Evolutionary conservation across 2,329 filamentous ascomycete species (phyloP), one percentile per base, ranked within the genome.

Genomic region (Aspergillus sp.): DNA sequence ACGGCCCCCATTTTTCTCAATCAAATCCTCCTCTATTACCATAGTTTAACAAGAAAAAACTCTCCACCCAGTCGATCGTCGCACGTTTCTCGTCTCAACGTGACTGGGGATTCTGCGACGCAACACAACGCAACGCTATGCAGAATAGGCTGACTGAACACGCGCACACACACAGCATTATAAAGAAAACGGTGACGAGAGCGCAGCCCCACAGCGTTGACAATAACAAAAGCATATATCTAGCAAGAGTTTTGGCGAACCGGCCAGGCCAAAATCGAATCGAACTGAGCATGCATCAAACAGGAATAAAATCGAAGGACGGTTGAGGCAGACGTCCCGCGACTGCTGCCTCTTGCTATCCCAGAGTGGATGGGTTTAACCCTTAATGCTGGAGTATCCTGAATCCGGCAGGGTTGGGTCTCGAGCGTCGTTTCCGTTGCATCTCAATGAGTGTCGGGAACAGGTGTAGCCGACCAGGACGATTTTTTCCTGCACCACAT

Each of bases 381-480:
- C 66, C 56, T 70, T 70, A 6, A 59, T 57, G 57, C 68, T 69
- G 13, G 60, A 66, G 57, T 72, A 70, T 5, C 69, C 67, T 2
- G 71, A 67, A 62, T 73, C 70, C 15, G 63, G 60, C 64, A 66
- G 65, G 41, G 48, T 60, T 17, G 58, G 49, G 13, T 63, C 56
- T 36, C 32, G 61, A 17, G 39, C 28, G 4, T 32, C 45, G 50
- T 19, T 8, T 17, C 48, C 60, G n/a, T 21, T 50, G 13, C 60
- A 55, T 21, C 62, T 59, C 13, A 63, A 50, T 10, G 75, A 70
- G 66, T 91, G 89, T 25, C 74, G 75, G 49, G 80, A 76, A 78
- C 92, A 97, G 55, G 89, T 85, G 72, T 95, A 95, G 55, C 92
- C 93, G 23, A 97, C 92, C 19, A 91, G 82, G 55, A 97, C 90